These are phyloP conservation scores for Cercospora sp. DNA, from an alignment of 2,329 filamentous ascomycete species.

Conservation along the genomic window DNA sequence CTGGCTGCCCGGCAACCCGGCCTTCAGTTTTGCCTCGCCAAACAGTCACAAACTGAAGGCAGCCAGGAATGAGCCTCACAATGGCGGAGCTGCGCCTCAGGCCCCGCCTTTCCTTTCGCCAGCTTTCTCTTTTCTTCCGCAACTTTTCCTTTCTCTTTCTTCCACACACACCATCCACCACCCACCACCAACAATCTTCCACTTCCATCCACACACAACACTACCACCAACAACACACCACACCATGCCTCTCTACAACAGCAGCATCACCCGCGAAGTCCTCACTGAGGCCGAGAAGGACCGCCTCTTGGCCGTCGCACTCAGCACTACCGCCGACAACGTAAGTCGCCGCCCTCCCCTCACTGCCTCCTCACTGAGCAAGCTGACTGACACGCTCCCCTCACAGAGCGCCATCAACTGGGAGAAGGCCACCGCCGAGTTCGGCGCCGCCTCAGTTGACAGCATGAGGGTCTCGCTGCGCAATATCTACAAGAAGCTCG, in stretches of 20 bases:
- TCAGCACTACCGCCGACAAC: slow-evolving; percentile 26
- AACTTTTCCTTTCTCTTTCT: neutral
- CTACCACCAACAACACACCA: slow-evolving; percentile 1
- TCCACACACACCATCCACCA: neutral
- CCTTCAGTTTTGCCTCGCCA: neutral
- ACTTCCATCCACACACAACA: neutral
- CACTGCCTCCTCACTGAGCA: neutral
- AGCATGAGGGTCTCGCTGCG: slow-evolving; percentile 30
- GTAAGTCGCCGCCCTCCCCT: slow-evolving; percentile 13
- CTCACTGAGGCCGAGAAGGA: slow-evolving; percentile 36
- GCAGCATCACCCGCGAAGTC: slow-evolving; percentile 26
- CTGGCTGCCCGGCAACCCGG: slow-evolving; percentile 1
- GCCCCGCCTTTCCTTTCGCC: neutral
- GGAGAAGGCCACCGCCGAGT: slow-evolving; percentile 33
- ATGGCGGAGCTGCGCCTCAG: neutral
- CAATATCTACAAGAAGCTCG: slow-evolving; percentile 35
- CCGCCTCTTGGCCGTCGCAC: slow-evolving; percentile 32
- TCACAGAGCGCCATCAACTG: slow-evolving; percentile 33
- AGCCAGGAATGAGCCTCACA: neutral
- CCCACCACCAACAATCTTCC: neutral
- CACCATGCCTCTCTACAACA: slow-evolving; percentile 32
- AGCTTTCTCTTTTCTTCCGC: neutral
- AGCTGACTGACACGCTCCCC: slow-evolving; percentile 7
- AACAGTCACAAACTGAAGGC: neutral
- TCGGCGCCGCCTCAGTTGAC: slow-evolving; percentile 29